Evolutionary conservation across 331 rosid species (phyloP).

Genomic region (Prunus yedoensis): DNA sequence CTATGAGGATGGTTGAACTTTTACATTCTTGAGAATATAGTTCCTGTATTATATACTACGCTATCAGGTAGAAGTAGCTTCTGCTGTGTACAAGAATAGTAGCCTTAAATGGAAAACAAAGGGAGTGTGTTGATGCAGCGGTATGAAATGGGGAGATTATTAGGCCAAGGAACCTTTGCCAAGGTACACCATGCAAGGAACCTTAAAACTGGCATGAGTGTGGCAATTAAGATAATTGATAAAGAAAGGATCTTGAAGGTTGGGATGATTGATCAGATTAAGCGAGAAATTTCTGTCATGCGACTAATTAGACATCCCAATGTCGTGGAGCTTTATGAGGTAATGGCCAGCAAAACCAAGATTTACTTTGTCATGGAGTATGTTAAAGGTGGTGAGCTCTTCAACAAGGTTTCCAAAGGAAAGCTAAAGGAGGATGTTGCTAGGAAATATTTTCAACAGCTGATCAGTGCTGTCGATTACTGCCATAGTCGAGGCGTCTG

Average conservation of each 20-base stretch:
- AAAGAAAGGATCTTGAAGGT: constrained; percentile 86
- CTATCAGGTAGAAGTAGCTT: constrained; percentile 27
- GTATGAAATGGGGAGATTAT: constrained; percentile 71
- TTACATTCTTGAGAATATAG: constrained; percentile 25
- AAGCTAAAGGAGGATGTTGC: constrained; percentile 75
- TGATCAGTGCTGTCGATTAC: constrained; percentile 84
- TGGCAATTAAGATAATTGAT: constrained; percentile 76
- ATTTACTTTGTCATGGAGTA: constrained; percentile 87
- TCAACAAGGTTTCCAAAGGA: constrained; percentile 84
- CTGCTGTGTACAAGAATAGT: constrained; percentile 14
- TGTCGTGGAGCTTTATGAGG: constrained; percentile 87
- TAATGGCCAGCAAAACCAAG: constrained; percentile 90
- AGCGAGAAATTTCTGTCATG: constrained; percentile 88
- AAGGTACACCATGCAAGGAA: constrained; percentile 89
- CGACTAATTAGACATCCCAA: constrained; percentile 70
- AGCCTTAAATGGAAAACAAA: constrained; percentile 37
- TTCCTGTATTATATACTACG: constrained; percentile 20
- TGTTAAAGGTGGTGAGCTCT: constrained; percentile 91
- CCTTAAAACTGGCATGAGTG: constrained; percentile 62
- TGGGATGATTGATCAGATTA: constrained; percentile 83
- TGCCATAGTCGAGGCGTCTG: constrained; percentile 86
- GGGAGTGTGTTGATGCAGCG: constrained; percentile 67
- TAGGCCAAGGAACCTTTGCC: constrained; percentile 98
- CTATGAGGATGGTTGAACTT: constrained; percentile 72
- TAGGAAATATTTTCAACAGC: constrained; percentile 72